A percentile compares a stretch with the other conserved stretches of the same genome.
Conservation (phyloP, 805 yeast species). For the Teunomyces funiuensis region DNA sequence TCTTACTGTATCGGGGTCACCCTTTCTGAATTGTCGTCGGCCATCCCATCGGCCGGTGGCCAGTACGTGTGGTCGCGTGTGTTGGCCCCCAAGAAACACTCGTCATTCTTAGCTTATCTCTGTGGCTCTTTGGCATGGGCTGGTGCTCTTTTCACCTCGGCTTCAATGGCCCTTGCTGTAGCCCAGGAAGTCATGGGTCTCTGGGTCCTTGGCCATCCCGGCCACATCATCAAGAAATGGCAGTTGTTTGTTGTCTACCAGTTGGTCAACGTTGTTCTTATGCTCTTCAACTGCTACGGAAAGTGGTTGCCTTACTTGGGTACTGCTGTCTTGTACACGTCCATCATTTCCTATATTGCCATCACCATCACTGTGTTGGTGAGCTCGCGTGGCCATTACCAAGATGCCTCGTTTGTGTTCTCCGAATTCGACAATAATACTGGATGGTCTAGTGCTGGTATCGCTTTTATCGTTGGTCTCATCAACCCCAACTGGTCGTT, state of each 20-base stretch:
- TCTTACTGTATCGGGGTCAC: slow-evolving; percentile 39
- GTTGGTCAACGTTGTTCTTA: slow-evolving; percentile 31
- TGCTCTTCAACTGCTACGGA: slow-evolving; percentile 37
- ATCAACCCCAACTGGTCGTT: slow-evolving; percentile 41
- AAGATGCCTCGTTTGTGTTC: slow-evolving; percentile 27
- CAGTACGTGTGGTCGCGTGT: slow-evolving; percentile 44
- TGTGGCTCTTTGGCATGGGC: slow-evolving; percentile 44
- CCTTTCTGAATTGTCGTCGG: slow-evolving; percentile 39
- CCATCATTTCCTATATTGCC: slow-evolving; percentile 33
- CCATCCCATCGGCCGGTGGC: slow-evolving; percentile 44
- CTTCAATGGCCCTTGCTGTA: slow-evolving; percentile 38
- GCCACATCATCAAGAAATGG: slow-evolving; percentile 34
- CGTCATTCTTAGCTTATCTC: slow-evolving; percentile 37
- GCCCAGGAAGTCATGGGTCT: slow-evolving; percentile 38
- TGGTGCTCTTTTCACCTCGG: slow-evolving; percentile 42
- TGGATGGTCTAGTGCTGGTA: slow-evolving; percentile 32
- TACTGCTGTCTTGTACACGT: slow-evolving; percentile 33
- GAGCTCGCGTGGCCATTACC: slow-evolving; percentile 35
- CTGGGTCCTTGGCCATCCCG: slow-evolving; percentile 36
- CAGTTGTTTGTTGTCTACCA: slow-evolving; percentile 38
- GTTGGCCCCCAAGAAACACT: slow-evolving; percentile 38
- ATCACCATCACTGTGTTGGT: slow-evolving; percentile 40
- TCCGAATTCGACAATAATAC: slow-evolving; percentile 24
- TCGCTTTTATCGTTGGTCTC: slow-evolving; percentile 40
- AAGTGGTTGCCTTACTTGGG: slow-evolving; percentile 36